A percentile compares a stretch with the other conserved stretches of the same genome.
Conservation (phyloP, 2,329 filamentous ascomycete genomes). For the Colletotrichum liaoningense region DNA sequence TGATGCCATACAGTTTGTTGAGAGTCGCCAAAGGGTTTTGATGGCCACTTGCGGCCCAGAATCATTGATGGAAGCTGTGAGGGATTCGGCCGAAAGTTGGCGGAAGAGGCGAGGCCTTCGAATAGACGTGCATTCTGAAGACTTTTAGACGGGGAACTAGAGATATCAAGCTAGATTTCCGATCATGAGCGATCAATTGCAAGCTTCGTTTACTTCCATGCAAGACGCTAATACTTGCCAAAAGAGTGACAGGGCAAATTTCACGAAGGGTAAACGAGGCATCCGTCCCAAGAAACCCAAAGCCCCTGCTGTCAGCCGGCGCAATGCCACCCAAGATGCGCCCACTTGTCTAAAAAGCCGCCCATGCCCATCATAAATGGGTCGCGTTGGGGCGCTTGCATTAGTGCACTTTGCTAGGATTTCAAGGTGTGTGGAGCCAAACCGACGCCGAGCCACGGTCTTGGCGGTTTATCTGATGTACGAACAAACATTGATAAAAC, state of each 20-base stretch:
- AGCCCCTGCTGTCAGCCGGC: not conserved
- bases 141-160: not conserved
- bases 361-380: not conserved
- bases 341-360: too few species aligned
- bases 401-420: not conserved
- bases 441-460: not conserved
- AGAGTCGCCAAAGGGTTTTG: not conserved
- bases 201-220: too few species aligned
- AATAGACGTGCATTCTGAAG: slow-evolving; percentile 21
- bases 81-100: not conserved
- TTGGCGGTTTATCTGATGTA: not conserved
- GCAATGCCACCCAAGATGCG: not conserved
- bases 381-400: not conserved
- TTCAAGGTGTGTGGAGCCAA: not conserved
- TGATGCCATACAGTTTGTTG: not conserved
- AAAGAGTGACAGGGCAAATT: not conserved
- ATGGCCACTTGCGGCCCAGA: slow-evolving; percentile 13
- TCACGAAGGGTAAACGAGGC: not conserved
- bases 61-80: slow-evolving; percentile 5
- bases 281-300: not conserved
- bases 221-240: too few species aligned
- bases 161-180: not conserved
- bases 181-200: not conserved
- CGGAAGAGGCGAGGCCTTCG: not conserved
- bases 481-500: not conserved